Evolutionary conservation across 78 protist species (phyloP).

Genomic region (Dictyostelium intermedium): DNA sequence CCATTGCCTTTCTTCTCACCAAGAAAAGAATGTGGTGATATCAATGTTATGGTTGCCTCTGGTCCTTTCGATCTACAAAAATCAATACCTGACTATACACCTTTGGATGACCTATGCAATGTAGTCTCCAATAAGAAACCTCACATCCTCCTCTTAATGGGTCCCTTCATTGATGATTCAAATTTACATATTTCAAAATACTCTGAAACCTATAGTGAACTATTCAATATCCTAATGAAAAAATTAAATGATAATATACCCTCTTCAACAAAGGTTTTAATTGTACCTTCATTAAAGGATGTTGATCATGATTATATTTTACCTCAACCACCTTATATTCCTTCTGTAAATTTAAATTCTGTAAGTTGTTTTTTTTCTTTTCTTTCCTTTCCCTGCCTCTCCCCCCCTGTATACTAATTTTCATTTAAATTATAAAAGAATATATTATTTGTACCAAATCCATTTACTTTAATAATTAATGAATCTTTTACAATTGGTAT

Average conservation of each 20-base stretch:
- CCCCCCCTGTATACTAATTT: too few species aligned
- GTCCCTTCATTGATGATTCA: conserved; percentile 57
- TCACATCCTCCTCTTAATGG: conserved; percentile 14
- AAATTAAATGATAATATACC: background rate
- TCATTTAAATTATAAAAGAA: background rate
- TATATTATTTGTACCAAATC: conserved; percentile 55
- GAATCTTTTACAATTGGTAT: conserved; percentile 54
- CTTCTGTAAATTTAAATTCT: background rate
- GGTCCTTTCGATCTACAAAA: conserved; percentile 32
- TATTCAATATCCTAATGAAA: background rate
- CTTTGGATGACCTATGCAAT: conserved; percentile 22
- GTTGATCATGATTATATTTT: conserved; percentile 30
- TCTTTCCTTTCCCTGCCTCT: too few species aligned
- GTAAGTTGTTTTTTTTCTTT: background rate
- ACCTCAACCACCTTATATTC: conserved; percentile 82
- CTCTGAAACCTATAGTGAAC: background rate
- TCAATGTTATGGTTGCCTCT: conserved; percentile 24
- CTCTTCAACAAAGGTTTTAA: conserved; percentile 19
- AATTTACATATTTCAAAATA: background rate
- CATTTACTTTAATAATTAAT: conserved; percentile 39
- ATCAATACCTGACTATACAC: background rate
- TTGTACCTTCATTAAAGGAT: conserved; percentile 80
- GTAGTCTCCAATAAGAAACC: background rate
- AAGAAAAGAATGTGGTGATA: background rate
- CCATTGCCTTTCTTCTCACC: conserved; percentile 1